phyloP scores from a whole-genome alignment of 2,329 filamentous ascomycete genomes.

The Aspergillus sp. region DNA sequence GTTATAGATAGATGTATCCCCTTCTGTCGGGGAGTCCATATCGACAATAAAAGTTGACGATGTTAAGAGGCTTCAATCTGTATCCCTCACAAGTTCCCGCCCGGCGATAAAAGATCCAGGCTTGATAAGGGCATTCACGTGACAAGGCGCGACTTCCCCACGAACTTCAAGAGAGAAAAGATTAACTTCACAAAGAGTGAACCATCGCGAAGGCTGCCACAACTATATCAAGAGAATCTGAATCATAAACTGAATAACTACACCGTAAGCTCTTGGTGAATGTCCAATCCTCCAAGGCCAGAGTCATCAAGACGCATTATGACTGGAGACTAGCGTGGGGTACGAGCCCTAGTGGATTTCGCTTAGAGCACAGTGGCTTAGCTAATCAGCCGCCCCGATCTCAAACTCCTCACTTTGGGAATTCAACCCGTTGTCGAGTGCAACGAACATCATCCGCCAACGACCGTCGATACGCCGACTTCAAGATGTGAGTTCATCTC shows the following conservation, averaged over 20 bases:
- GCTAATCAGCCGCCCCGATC: constrained; percentile 43
- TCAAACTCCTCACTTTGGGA: constrained; percentile 47
- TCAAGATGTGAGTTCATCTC: constrained; percentile 51
- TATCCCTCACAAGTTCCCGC: too few relatives aligned
- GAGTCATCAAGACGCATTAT: not conserved
- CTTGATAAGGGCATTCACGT: too few relatives aligned
- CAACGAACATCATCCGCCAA: constrained; percentile 51
- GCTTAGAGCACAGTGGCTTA: constrained; percentile 46
- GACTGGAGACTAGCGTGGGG: constrained; percentile 24
- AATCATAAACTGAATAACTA: not conserved
- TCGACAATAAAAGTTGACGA: constrained; percentile 10
- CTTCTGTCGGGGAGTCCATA: constrained; percentile 22
- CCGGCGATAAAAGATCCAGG: not conserved
- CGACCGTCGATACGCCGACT: constrained; percentile 52
- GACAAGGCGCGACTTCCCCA: too few relatives aligned
- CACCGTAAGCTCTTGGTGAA: not conserved
- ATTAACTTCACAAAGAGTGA: too few relatives aligned
- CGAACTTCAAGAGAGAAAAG: too few relatives aligned
- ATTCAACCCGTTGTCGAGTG: constrained; percentile 43
- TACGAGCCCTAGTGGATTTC: constrained; percentile 46
- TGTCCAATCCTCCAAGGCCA: not conserved
- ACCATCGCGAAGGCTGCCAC: too few relatives aligned
- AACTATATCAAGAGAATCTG: not conserved
- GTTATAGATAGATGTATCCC: constrained; percentile 33
- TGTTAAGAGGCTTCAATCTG: not conserved